Evolutionary conservation across 805 yeast genomes (phyloP).

Genomic region (Candida hispaniensis): DNA sequence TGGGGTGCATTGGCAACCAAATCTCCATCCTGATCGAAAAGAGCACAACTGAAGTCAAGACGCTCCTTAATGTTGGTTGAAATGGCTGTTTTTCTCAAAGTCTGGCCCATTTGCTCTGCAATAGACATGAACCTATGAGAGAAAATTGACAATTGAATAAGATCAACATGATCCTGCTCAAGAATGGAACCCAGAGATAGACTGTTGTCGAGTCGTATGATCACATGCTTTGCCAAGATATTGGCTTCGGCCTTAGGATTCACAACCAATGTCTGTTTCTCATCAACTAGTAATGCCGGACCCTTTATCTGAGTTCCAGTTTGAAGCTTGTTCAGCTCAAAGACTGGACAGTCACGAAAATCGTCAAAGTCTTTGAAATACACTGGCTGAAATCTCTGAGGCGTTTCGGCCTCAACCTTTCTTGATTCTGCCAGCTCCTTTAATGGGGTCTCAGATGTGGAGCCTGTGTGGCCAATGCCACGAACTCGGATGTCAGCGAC

Average conservation of each 20-base stretch:
- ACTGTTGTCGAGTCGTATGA: conserved; percentile 30
- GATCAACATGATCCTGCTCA: conserved; percentile 37
- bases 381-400: conserved; percentile 33
- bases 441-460: conserved; percentile 37
- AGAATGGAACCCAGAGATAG: conserved; percentile 3
- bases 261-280: conserved; percentile 68
- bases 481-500: conserved; percentile 69
- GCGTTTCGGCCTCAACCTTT: conserved; percentile 20
- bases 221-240: conserved; percentile 51
- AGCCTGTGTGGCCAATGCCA: conserved; percentile 53
- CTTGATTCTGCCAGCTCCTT: conserved; percentile 38
- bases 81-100: conserved; percentile 68
- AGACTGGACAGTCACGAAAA: conserved; percentile 44
- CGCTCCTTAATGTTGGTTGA: conserved; percentile 78
- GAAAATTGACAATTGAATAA: conserved; percentile 63
- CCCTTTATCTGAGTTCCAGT: conserved; percentile 49
- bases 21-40: conserved; percentile 66
- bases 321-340: conserved; percentile 40
- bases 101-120: conserved; percentile 83
- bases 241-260: conserved; percentile 52
- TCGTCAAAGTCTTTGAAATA: conserved; percentile 45
- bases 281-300: conserved; percentile 70
- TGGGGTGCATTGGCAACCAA: conserved; percentile 83
- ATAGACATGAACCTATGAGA: conserved; percentile 82
- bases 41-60: conserved; percentile 74